phyloP scores from a whole-genome alignment of 2,329 filamentous ascomycete species.

The Phaeomoniella chlamydospora region DNA sequence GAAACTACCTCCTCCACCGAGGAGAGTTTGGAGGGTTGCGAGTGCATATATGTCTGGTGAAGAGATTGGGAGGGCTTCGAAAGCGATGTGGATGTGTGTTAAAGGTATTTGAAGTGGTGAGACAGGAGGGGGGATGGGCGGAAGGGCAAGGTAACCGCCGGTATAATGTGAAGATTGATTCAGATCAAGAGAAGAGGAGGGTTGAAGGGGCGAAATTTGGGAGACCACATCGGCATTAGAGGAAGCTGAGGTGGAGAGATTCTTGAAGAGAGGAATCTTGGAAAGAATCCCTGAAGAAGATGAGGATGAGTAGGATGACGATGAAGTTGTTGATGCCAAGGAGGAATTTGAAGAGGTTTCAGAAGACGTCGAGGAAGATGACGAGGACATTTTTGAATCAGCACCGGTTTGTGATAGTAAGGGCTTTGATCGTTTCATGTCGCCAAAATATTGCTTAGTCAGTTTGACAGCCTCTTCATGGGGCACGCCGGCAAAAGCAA shows the following conservation, averaged over 20 bases:
- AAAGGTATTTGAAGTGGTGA: constrained; percentile 68
- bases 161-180: constrained; percentile 66
- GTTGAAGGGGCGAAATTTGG: constrained; percentile 30
- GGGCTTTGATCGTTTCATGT: constrained; percentile 42
- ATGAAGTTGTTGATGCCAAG: constrained; percentile 19
- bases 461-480: constrained; percentile 68
- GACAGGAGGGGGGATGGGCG: constrained; percentile 59
- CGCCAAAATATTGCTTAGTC: constrained; percentile 76
- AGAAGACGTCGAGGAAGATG: constrained; percentile 10
- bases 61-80: constrained; percentile 83
- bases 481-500: constrained; percentile 85
- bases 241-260: constrained; percentile 61
- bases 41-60: constrained; percentile 92
- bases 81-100: constrained; percentile 88
- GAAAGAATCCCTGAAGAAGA: constrained; percentile 56
- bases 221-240: constrained; percentile 44
- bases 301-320: constrained; percentile 22
- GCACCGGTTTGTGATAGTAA: constrained; percentile 36
- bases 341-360: constrained; percentile 15
- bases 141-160: constrained; percentile 79
- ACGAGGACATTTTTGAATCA: constrained; percentile 29
- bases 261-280: constrained; percentile 81
- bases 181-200: constrained; percentile 40
- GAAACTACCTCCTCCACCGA: constrained; percentile 92
- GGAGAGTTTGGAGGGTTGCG: constrained; percentile 85